These are phyloP conservation scores for Coemansia asiatica DNA, from an alignment of 192 early-diverging fungal species.

Conservation along the genomic window DNA sequence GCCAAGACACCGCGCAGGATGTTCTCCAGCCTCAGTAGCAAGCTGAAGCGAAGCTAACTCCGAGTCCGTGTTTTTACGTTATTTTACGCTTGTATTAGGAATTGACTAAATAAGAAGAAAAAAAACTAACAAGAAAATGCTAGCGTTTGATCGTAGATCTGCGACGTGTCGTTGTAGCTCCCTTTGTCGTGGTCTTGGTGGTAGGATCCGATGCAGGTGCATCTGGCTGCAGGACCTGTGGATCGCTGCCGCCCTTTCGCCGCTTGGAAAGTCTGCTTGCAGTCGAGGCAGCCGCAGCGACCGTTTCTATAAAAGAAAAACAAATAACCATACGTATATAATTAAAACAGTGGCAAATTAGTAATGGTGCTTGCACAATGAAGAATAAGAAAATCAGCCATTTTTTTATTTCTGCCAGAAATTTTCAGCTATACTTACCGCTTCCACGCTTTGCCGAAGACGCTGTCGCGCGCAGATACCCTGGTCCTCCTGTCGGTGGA, in stretches of 20 bases:
- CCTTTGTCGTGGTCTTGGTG: conserved; percentile 5
- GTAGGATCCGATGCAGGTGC: background rate
- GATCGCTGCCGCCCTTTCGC: conserved; percentile 27
- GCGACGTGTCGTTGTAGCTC: conserved; percentile 1
- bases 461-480: conserved; percentile 47
- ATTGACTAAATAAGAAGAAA: background rate
- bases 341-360: background rate
- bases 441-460: conserved; percentile 40
- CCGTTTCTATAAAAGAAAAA: conserved; percentile 15
- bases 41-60: conserved; percentile 10
- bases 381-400: background rate
- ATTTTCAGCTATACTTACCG: conserved; percentile 11
- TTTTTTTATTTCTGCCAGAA: background rate
- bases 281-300: background rate
- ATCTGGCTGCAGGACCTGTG: background rate
- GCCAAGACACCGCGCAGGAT: conserved; percentile 31
- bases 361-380: background rate
- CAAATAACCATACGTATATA: background rate
- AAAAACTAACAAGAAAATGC: background rate
- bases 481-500: conserved; percentile 16
- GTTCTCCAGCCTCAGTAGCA: conserved; percentile 22
- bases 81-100: background rate
- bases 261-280: conserved; percentile 33
- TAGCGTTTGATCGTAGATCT: conserved; percentile 10
- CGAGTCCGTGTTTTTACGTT: background rate